phyloP scores from a whole-genome alignment of 208 protist species.

The Leishmania mexicana region DNA sequence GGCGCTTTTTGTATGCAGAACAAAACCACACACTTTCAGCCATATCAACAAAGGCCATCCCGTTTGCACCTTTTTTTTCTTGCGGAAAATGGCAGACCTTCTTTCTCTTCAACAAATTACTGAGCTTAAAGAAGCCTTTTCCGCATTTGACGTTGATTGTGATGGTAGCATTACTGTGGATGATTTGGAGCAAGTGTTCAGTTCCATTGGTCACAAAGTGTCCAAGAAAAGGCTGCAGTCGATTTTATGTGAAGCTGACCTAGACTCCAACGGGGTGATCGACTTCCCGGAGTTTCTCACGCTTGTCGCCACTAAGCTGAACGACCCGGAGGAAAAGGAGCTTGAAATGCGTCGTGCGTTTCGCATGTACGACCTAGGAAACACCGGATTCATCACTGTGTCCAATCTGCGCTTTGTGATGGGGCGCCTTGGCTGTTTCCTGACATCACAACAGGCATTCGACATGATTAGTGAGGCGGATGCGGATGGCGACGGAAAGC shows the following conservation, averaged over 20 bases:
- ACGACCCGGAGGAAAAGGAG: constrained; percentile 92
- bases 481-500: constrained; percentile 86
- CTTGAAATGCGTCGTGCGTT: constrained; percentile 93
- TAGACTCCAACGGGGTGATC: constrained; percentile 98
- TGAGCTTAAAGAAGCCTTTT: constrained; percentile 99
- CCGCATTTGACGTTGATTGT: constrained; percentile 99
- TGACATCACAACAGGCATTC: constrained; percentile 90
- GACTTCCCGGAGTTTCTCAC: constrained; percentile 98
- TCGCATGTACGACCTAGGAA: constrained; percentile 94
- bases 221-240: constrained; percentile 91
- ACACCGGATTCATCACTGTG: constrained; percentile 93
- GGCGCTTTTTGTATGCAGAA: background rate
- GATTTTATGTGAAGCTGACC: constrained; percentile 97
- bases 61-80: background rate
- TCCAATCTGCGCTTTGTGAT: constrained; percentile 93
- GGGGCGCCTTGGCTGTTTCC: constrained; percentile 91
- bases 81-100: constrained; percentile 81
- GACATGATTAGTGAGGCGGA: constrained; percentile 94
- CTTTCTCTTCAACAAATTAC: constrained; percentile 99
- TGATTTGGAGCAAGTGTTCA: constrained; percentile 99
- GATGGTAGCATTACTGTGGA: constrained; percentile 99
- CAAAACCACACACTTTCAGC: too few species aligned
- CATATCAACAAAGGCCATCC: background rate
- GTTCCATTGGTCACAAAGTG: constrained; percentile 97
- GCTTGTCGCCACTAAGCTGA: constrained; percentile 87